Evolutionary conservation across 2,329 filamentous ascomycete species (phyloP), one percentile per base, ranked within the genome.

Genomic region (Claviceps maximensis): DNA sequence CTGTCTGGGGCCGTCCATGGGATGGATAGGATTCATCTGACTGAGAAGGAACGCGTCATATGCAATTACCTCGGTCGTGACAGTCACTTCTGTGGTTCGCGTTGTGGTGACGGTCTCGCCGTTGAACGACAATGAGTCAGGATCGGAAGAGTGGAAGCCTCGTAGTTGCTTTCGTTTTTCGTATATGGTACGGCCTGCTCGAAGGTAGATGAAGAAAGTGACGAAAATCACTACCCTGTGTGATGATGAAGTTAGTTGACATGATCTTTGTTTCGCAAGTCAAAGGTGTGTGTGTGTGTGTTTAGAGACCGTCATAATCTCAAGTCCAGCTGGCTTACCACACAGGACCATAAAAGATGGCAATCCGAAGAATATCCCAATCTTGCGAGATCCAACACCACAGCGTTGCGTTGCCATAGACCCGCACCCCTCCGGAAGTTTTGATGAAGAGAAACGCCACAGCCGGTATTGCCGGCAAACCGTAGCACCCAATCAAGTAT

Each of bases 351-450:
- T 93, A 94, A 63, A 90, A 91, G 29, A 81, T 77, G 3, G 79
- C 78, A 54, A 93, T 82, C 41, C 87, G 83, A 66, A 87, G 79
- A 54, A 83, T 76, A 53, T 87, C 83, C 78, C 83, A 89, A 4
- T 78, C 68, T 2, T 70, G 62, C 2, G 75, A 71, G 19, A 93
- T 74, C 87, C 87, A 93, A 64, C 88, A 94, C 88, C 87, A 94
- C 23, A 93, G 68, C 1, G 78, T 80, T 29, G 87, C 87, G 59
- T 86, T 76, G 1, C 87, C 87, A 63, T 90, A 89, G 51, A 91
- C 76, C 3, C 73, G 76, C 19, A 60, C 53, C 5, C 79, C 79
- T 25, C 72, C 68, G 0, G 63, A 60, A 47, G 74, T 74, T 54
- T 73, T 71, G 52, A 89, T 69, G 53, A 87, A 86, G 52, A 89